Percentiles rank a stretch among this genome's conserved stretches.
Evolutionary conservation across 306 rosid genomes (phyloP).

Genomic region (Fagus sylvatica): DNA sequence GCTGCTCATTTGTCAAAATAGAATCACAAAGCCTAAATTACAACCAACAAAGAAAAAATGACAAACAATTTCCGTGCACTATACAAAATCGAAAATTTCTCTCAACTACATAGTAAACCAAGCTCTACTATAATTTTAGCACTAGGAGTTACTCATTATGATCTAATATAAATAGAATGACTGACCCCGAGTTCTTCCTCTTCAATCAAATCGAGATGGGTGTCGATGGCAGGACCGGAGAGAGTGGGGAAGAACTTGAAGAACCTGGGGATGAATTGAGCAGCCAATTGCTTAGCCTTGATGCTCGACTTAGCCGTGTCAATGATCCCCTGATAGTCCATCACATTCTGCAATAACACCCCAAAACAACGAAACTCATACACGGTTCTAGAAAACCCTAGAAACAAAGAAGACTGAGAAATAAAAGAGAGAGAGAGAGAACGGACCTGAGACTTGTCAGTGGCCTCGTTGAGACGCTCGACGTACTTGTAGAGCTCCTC

Average conservation of each 20-base stretch:
- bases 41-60: too few species aligned
- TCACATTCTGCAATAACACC: slow-evolving; percentile 49
- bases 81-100: too few species aligned
- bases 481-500: slow-evolving; percentile 93
- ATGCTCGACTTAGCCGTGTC: slow-evolving; percentile 82
- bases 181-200: slow-evolving; percentile 95
- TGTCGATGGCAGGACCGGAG: slow-evolving; percentile 69
- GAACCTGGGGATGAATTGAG: slow-evolving; percentile 94
- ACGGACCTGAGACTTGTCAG: slow-evolving; percentile 86
- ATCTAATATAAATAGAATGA: not conserved
- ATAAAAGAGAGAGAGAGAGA: not conserved
- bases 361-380: not conserved
- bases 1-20: too few species aligned
- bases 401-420: not conserved
- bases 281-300: slow-evolving; percentile 93
- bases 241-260: slow-evolving; percentile 87
- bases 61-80: too few species aligned
- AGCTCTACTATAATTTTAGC: too few species aligned
- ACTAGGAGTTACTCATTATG: too few species aligned
- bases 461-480: slow-evolving; percentile 83
- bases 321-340: slow-evolving; percentile 82
- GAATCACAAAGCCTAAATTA: too few species aligned
- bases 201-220: slow-evolving; percentile 89
- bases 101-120: too few species aligned
- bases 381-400: slow-evolving; percentile 17